Percentiles rank a stretch among this genome's conserved stretches.
Conservation (phyloP, 768 basidiomycete species). For the Russula sp. region DNA sequence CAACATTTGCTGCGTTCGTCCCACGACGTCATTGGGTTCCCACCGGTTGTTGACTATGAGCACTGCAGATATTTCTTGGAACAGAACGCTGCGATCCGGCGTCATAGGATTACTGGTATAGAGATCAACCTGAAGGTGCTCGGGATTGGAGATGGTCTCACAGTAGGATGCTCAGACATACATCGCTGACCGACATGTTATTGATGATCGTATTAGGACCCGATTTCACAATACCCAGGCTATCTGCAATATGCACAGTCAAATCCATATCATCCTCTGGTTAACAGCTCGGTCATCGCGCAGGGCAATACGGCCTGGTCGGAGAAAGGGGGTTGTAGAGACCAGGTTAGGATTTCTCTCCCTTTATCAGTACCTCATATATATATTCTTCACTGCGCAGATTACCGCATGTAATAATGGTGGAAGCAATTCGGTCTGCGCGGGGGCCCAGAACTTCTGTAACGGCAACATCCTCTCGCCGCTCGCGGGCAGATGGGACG, state of each 20-base stretch:
- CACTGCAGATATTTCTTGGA: conserved; percentile 40
- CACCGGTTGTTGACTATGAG: neutral
- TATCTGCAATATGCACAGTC: conserved; percentile 48
- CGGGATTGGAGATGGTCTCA: conserved; percentile 56
- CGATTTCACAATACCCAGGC: conserved; percentile 47
- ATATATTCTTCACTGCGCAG: conserved; percentile 26
- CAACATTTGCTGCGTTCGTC: conserved; percentile 30
- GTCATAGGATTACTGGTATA: conserved; percentile 38
- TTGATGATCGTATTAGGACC: conserved; percentile 25
- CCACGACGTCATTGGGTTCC: neutral
- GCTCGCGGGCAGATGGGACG: conserved; percentile 42
- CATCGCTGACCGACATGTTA: neutral
- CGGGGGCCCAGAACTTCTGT: conserved; percentile 50
- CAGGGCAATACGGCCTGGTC: conserved; percentile 40
- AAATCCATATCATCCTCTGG: conserved; percentile 50
- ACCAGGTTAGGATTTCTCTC: conserved; percentile 30
- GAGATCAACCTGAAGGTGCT: conserved; percentile 54
- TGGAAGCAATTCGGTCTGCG: conserved; percentile 31
- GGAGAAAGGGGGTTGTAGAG: conserved; percentile 40
- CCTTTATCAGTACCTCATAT: neutral
- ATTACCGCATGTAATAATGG: conserved; percentile 46
- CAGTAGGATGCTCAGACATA: conserved; percentile 31
- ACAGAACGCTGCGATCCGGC: conserved; percentile 50
- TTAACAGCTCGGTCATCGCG: conserved; percentile 38
- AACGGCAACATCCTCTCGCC: conserved; percentile 38